These are phyloP conservation scores for Phytophthora fragariae DNA, from an alignment of 352 stramenopile genomes.

Conservation along the genomic window DNA sequence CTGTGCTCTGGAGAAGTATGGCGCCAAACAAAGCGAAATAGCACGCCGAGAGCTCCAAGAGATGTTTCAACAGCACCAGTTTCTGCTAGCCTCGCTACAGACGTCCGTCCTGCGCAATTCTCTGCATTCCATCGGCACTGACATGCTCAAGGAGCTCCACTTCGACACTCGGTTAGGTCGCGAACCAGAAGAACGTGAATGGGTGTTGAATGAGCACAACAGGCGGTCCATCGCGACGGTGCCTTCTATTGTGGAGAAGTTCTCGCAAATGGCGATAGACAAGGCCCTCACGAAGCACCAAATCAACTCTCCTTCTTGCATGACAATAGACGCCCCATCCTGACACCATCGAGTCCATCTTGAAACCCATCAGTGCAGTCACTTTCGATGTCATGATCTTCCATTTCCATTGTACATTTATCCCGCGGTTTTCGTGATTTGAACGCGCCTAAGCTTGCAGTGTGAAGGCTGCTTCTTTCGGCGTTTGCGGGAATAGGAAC, in stretches of 20 bases:
- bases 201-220: background rate
- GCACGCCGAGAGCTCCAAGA: background rate
- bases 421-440: background rate
- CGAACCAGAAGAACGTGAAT: background rate
- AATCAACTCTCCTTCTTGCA: background rate
- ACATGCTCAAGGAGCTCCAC: background rate
- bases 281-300: background rate
- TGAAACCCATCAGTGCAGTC: background rate
- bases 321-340: background rate
- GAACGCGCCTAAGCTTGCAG: conserved; percentile 21
- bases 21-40: background rate
- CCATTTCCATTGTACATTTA: conserved; percentile 11
- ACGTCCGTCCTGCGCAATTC: background rate
- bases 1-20: background rate
- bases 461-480: conserved; percentile 72
- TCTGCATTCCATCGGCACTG: background rate
- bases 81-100: background rate
- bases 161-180: background rate
- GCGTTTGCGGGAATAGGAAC: conserved; percentile 82
- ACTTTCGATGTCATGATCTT: background rate
- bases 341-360: background rate
- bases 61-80: background rate
- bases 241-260: background rate
- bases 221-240: background rate
- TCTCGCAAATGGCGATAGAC: conserved; percentile 17